These are phyloP conservation scores for Stropharia rugosoannulata DNA, from an alignment of 768 basidiomycete species.

Conservation along the genomic window DNA sequence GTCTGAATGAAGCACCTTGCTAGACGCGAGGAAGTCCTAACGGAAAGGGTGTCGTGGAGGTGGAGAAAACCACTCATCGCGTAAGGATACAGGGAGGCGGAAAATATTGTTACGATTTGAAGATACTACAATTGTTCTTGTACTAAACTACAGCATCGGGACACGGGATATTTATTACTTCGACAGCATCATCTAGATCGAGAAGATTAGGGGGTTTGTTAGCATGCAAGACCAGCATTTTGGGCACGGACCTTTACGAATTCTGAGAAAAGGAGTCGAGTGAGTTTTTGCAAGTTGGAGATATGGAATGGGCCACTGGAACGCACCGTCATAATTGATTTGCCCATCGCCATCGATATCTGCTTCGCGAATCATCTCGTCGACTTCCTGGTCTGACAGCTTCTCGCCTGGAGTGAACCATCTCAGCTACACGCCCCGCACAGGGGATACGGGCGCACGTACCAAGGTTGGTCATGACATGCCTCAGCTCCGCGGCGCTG, in stretches of 20 bases:
- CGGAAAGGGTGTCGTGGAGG: too few species aligned
- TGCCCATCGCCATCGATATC: conserved; percentile 95
- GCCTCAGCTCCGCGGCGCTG: conserved; percentile 83
- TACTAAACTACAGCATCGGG: conserved; percentile 15
- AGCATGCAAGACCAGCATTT: background rate
- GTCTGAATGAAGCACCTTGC: too few species aligned
- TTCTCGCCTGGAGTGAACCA: conserved; percentile 63
- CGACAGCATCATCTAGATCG: conserved; percentile 25
- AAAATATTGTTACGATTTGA: background rate
- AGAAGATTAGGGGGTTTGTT: background rate
- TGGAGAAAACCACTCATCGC: too few species aligned
- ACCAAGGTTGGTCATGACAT: conserved; percentile 95
- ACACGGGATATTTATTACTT: conserved; percentile 13
- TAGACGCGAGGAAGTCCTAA: too few species aligned
- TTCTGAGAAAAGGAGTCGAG: conserved; percentile 11
- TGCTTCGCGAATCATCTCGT: conserved; percentile 97
- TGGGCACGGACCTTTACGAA: conserved; percentile 22
- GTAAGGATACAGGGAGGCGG: background rate
- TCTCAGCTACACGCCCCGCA: background rate
- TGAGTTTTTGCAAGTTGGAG: background rate
- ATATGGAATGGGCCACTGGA: background rate
- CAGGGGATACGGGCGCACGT: conserved; percentile 19
- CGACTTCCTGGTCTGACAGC: conserved; percentile 81
- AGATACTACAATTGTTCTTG: conserved; percentile 6
- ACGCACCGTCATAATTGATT: conserved; percentile 78